phyloP scores from a whole-genome alignment of 2,329 filamentous ascomycete genomes.

The Davidsoniella eucalypti region DNA sequence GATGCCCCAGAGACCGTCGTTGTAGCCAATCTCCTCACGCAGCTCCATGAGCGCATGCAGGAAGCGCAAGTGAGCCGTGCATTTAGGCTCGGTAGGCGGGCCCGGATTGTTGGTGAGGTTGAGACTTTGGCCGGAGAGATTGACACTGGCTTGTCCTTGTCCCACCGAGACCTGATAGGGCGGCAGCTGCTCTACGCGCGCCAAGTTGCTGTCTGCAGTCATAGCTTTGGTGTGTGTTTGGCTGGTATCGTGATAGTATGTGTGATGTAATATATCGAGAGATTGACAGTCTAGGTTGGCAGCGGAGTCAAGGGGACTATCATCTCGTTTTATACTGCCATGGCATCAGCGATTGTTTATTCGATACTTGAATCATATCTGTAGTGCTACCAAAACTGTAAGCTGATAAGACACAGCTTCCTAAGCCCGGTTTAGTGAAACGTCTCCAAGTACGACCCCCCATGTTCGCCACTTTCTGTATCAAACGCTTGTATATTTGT shows the following conservation, averaged over 20 bases:
- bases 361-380: too few relatives aligned
- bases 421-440: too few relatives aligned
- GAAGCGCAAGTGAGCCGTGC: conserved; percentile 58
- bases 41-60: conserved; percentile 50
- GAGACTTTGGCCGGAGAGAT: background rate
- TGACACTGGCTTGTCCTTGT: background rate
- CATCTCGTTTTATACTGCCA: too few relatives aligned
- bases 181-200: background rate
- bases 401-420: too few relatives aligned
- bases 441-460: too few relatives aligned
- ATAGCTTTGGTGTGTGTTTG: background rate
- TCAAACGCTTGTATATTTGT: too few relatives aligned
- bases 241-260: too few relatives aligned
- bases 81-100: conserved; percentile 28
- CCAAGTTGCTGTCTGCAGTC: background rate
- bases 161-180: background rate
- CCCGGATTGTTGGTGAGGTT: conserved; percentile 7
- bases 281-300: background rate
- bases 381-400: too few relatives aligned
- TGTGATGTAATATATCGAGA: background rate
- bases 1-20: conserved; percentile 50
- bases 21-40: conserved; percentile 48
- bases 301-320: too few relatives aligned
- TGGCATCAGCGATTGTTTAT: background rate
- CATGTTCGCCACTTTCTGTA: too few relatives aligned